These are phyloP conservation scores for Sporisorium reilianum DNA, from an alignment of 1,284 basidiomycete genomes.

Conservation along the genomic window DNA sequence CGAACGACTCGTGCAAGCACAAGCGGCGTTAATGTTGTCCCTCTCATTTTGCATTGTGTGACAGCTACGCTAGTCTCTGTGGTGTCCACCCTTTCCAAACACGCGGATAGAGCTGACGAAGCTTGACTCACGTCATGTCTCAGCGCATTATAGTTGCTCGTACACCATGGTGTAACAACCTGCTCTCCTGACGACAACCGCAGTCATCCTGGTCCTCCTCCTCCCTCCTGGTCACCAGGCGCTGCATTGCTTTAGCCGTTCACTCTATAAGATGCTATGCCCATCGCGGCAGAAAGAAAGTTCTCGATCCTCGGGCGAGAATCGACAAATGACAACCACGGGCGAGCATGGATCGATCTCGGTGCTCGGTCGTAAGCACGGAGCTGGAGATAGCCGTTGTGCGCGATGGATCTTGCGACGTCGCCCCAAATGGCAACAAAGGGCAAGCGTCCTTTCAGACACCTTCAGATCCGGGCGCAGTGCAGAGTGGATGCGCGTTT, in stretches of 20 bases:
- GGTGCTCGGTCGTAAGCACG: background rate
- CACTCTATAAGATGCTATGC: too few species aligned
- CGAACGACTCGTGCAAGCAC: background rate
- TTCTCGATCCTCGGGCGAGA: background rate
- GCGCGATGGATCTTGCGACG: background rate
- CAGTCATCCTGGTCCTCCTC: background rate
- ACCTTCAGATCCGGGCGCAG: too few species aligned
- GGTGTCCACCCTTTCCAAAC: background rate
- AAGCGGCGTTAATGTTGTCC: background rate
- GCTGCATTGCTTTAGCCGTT: background rate
- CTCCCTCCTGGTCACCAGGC: background rate
- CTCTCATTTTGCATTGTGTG: background rate
- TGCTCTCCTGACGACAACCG: background rate
- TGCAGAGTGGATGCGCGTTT: too few species aligned
- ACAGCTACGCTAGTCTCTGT: background rate
- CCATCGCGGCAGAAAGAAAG: background rate
- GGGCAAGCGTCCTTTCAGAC: too few species aligned
- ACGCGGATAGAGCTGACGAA: background rate
- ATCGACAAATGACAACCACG: background rate
- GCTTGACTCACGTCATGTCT: background rate
- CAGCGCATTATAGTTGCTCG: constrained; percentile 1
- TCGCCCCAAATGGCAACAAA: background rate
- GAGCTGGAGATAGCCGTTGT: background rate
- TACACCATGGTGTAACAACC: background rate
- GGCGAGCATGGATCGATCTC: background rate